Base-by-base conservation (phyloP, 1,284 basidiomycete species). In the Xerocomus minutiporus region DNA sequence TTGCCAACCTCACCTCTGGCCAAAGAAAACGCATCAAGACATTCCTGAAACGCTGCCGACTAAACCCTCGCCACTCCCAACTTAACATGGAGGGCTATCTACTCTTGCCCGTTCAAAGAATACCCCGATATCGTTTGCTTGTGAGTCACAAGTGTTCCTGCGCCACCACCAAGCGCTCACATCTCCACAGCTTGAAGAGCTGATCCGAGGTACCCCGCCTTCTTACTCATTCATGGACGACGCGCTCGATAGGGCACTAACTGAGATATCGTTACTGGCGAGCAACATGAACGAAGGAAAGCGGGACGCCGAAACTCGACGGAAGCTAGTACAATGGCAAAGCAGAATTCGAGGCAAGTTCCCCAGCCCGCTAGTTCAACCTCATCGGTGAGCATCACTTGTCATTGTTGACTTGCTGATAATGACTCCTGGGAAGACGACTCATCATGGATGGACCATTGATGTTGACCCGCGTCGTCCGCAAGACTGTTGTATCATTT, bases 231-330 rank as follows among this genome's bases (percentile, higher is more conserved):
- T 77, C 65, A 78, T 80, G 72, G 84, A 84, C 57, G 92, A 94
- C 66, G 84, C 91, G n/a, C 75, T 97, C 46, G 89, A 92, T 59
- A 83, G 83, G 55, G 93, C 94, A 1, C 72, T 96, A 50, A 75
- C 81, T 25, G 91, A 95, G 70, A 96, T 97, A 60, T 82, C 92
- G 4, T 82, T 82, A 8, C 73, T 97, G 46, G 93, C 94, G 7
- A 91, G 84, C 50, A 89, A 91, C 64, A 96, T 97, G 91, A 97
- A 97, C 70, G 94, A 97, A 73, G 91, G 93, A 59, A 97, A 97
- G 71, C 84, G 94, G 15, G 94, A 97, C 62, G 81, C 91, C 3
- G 94, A 97, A 72, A 93, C 91, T 5, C 80, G 95, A 32, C 80
- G 86, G 35, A 90, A 91, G 62, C 80, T 97, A 29, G 89, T 95